These are phyloP conservation scores for Arabidopsis suecica DNA, from an alignment of 345 rosid genomes.

Conservation along the genomic window DNA sequence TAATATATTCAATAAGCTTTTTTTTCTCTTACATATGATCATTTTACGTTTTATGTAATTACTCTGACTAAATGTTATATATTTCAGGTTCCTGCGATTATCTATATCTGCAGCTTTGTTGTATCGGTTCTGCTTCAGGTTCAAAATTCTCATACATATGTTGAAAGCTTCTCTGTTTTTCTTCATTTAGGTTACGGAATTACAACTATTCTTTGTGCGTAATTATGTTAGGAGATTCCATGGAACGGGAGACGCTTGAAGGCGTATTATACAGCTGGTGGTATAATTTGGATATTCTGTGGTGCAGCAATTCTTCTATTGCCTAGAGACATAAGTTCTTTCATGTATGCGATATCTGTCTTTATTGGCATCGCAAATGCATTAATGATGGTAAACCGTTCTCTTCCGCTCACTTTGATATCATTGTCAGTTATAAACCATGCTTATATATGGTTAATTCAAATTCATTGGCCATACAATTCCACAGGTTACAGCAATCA, in stretches of 20 bases:
- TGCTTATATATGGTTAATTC: not conserved
- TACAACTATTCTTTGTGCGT: not conserved
- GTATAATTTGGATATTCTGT: conserved; percentile 83
- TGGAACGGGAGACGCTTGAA: conserved; percentile 85
- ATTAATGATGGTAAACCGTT: conserved; percentile 70
- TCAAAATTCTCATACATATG: conserved; percentile 20
- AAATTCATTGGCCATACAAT: not conserved
- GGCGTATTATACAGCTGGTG: conserved; percentile 86
- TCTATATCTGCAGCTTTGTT: conserved; percentile 84
- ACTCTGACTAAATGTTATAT: conserved; percentile 27
- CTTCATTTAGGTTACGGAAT: not conserved
- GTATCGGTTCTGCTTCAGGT: conserved; percentile 90
- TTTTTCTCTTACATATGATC: conserved; percentile 17
- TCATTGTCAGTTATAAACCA: not conserved
- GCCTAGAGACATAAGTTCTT: conserved; percentile 61
- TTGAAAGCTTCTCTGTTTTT: conserved; percentile 15
- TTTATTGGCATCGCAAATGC: conserved; percentile 87
- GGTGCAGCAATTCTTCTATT: conserved; percentile 74
- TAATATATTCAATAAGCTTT: conserved; percentile 38
- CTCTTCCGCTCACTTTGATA: not conserved
- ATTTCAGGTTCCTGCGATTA: conserved; percentile 85
- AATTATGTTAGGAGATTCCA: conserved; percentile 66
- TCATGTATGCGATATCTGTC: conserved; percentile 68
- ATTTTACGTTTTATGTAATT: not conserved
- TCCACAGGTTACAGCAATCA: conserved; percentile 79